A percentile compares a stretch with the other conserved stretches of the same genome.
These are phyloP conservation scores for Harringtonia aguacate DNA, from an alignment of 2,329 filamentous ascomycete genomes.

Conservation along the genomic window DNA sequence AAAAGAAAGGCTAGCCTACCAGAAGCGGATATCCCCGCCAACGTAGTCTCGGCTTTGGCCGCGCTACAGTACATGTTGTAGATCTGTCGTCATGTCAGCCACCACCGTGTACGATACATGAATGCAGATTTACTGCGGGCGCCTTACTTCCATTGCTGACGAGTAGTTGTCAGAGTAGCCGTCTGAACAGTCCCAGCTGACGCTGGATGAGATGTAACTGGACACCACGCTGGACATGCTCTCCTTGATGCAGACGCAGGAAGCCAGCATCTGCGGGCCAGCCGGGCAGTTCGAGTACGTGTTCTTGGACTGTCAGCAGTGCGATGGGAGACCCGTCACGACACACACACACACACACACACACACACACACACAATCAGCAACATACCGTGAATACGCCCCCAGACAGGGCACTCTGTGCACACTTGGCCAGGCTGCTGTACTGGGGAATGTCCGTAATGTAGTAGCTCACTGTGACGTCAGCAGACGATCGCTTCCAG, in stretches of 20 bases:
- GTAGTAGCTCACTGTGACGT: constrained; percentile 37
- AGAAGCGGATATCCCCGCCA: background rate
- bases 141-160: no score
- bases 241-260: constrained; percentile 40
- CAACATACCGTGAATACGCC: constrained; percentile 28
- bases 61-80: background rate
- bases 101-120: background rate
- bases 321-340: no score
- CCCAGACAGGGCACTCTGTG: constrained; percentile 30
- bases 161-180: constrained; percentile 33
- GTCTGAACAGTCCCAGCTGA: constrained; percentile 33
- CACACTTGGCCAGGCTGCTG: constrained; percentile 32
- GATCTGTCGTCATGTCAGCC: background rate
- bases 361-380: no score
- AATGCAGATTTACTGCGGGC: constrained; percentile 17
- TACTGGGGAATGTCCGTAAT: constrained; percentile 40
- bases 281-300: constrained; percentile 29
- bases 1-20: background rate
- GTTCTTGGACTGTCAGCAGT: no score
- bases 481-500: background rate
- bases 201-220: constrained; percentile 30
- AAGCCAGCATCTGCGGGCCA: constrained; percentile 38
- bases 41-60: background rate
- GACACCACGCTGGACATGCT: constrained; percentile 32
- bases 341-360: no score